A percentile compares a stretch with the other conserved stretches of the same genome.
Evolutionary conservation across 148 eudicot genomes (phyloP).

Genomic region (Tetragonia tetragonoides): DNA sequence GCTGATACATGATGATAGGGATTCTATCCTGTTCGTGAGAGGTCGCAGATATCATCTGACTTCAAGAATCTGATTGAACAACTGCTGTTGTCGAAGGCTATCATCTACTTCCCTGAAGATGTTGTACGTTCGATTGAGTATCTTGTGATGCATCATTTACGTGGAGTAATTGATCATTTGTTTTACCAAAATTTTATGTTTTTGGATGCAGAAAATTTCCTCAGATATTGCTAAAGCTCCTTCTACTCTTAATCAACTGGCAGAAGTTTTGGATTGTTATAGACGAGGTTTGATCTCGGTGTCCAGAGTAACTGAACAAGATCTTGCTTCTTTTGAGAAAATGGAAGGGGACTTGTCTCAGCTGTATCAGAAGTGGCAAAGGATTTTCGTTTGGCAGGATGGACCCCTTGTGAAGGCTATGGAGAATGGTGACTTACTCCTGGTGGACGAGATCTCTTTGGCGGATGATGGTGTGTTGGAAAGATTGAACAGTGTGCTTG

Average conservation of each 20-base stretch:
- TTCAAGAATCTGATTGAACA: constrained; percentile 57
- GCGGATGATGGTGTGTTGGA: constrained; percentile 99
- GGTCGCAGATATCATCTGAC: constrained; percentile 62
- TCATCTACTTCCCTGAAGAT: constrained; percentile 39
- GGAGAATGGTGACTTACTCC: constrained; percentile 83
- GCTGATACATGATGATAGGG: constrained; percentile 51
- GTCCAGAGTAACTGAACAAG: constrained; percentile 48
- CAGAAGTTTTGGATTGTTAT: constrained; percentile 43
- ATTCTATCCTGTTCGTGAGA: constrained; percentile 84
- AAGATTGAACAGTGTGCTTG: constrained; percentile 93
- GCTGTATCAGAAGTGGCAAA: constrained; percentile 79
- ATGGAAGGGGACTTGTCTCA: constrained; percentile 41
- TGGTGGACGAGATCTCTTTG: constrained; percentile 96
- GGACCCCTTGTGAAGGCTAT: constrained; percentile 95
- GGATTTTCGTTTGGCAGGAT: constrained; percentile 92
- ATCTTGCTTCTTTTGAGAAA: constrained; percentile 44
- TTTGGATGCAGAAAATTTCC: constrained; percentile 55
- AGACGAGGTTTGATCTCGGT: constrained; percentile 37
- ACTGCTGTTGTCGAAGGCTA: constrained; percentile 49
- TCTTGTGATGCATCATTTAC: neutral
- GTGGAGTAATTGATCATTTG: neutral
- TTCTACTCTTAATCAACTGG: constrained; percentile 50
- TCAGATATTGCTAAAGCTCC: constrained; percentile 68
- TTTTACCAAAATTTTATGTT: constrained; percentile 1
- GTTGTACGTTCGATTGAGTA: constrained; percentile 39